Base-by-base conservation (phyloP, 1,139 yeast species). In the Candida glucosophila region DNA sequence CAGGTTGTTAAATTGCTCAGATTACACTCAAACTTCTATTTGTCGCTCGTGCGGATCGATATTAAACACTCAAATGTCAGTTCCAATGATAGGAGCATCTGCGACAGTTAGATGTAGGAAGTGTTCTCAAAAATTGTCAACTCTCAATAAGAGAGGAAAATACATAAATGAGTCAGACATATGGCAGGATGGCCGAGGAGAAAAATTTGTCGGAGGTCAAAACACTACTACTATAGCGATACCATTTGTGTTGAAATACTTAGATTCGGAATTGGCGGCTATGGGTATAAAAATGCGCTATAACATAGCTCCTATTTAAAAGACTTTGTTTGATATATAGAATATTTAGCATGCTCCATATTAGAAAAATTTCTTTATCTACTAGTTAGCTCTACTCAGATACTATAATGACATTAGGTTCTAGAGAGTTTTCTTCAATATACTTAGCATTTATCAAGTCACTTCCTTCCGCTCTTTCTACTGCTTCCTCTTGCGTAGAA, bases 151-250 rank as follows among this genome's bases (percentile, higher is more conserved):
- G 36, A 43, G 46, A 33, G 49, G 51, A 16, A 59, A 67, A 18
- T 70, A 62, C 38, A 73, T 74, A 30, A 75, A 74, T 39, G 88
- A 80, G 37, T 63, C 81, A n/a, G 83, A 78, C 30, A 72, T 81
- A 25, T 90, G 99, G 99, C 96, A 88, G 61, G 98, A 90, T 52
- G 97, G 97, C 11, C 86, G 78, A 44, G 97, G 98, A 26, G 79
- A 73, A 50, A 76, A 78, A 50, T 90, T 79, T 52, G 77, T 76
- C 31, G 98, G 98, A 30, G 99, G 99, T 46, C 78, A 73, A 34
- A 69, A 88, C 37, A 85, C 95, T 15, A 78, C 97, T 3, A 81
- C 95, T 1, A 93, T 92, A 36, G 96, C 96, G 22, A 80, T 92
- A 52, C 99, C 99, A 31, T 90, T 86, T 52, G 98, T 92, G 21